Conservation (phyloP, 805 yeast species). For the Priceomyces castillae region DNA sequence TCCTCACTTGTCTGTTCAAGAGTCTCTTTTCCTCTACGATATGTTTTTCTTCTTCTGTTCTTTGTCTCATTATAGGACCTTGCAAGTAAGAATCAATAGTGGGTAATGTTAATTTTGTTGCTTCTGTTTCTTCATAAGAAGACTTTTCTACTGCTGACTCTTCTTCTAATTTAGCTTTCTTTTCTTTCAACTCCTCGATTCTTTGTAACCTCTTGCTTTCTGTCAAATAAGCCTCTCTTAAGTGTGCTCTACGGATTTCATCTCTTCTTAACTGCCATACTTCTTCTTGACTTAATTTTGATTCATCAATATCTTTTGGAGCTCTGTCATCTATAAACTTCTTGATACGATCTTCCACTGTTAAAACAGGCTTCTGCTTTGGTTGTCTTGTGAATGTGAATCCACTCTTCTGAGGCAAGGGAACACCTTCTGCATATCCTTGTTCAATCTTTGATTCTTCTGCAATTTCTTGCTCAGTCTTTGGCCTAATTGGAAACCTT, state of each 20-base stretch:
- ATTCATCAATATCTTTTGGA: conserved; percentile 30
- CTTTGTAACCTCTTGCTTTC: conserved; percentile 51
- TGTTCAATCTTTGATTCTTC: conserved; percentile 45
- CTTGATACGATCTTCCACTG: conserved; percentile 59
- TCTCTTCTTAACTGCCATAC: conserved; percentile 52
- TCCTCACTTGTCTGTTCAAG: conserved; percentile 60
- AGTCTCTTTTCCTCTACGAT: conserved; percentile 56
- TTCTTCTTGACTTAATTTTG: conserved; percentile 31
- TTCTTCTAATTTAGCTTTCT: conserved; percentile 22
- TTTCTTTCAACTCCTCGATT: conserved; percentile 28
- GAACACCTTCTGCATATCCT: conserved; percentile 71
- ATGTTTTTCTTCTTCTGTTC: conserved; percentile 69
- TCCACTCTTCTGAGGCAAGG: conserved; percentile 60
- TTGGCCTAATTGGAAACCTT: conserved; percentile 53
- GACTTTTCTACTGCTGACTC: conserved; percentile 25
- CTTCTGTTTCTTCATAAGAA: conserved; percentile 44
- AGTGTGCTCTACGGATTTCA: conserved; percentile 68
- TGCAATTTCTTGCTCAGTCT: conserved; percentile 40
- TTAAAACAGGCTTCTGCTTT: conserved; percentile 47
- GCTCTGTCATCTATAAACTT: conserved; percentile 49
- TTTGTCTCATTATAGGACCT: conserved; percentile 68
- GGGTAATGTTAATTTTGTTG: conserved; percentile 71
- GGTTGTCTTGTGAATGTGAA: conserved; percentile 50
- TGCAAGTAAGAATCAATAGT: conserved; percentile 65
- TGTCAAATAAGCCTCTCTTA: conserved; percentile 56